A percentile compares a stretch with the other conserved stretches of the same genome.
Evolutionary conservation across 345 rosid genomes (phyloP).

Genomic region (Raphanus raphanistrum): DNA sequence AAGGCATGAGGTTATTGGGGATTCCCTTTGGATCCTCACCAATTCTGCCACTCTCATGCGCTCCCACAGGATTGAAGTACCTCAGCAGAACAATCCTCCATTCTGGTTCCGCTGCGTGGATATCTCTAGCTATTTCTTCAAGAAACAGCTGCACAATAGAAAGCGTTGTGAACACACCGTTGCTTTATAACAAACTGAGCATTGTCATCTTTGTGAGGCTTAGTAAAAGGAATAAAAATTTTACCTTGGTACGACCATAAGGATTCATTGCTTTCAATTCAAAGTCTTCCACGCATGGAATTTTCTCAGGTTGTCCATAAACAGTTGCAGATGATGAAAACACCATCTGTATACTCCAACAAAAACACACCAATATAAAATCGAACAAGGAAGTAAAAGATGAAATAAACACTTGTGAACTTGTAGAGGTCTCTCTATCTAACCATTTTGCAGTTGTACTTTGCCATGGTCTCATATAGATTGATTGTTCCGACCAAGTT

Average conservation of each 20-base stretch:
- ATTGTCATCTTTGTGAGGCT: constrained; percentile 1
- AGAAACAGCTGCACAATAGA: constrained; percentile 69
- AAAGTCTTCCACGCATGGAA: constrained; percentile 80
- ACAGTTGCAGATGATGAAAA: constrained; percentile 98
- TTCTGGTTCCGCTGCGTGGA: constrained; percentile 79
- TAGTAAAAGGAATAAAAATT: not conserved
- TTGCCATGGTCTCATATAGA: constrained; percentile 67
- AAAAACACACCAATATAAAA: not conserved
- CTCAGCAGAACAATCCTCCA: constrained; percentile 82
- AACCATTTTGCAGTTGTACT: constrained; percentile 73
- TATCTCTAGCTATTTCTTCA: constrained; percentile 89
- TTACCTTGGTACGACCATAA: constrained; percentile 91
- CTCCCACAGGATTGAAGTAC: constrained; percentile 95
- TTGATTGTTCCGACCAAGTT: constrained; percentile 77
- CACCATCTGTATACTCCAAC: constrained; percentile 57
- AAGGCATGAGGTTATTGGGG: constrained; percentile 94
- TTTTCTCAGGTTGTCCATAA: constrained; percentile 87
- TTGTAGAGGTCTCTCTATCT: not conserved
- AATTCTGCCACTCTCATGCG: constrained; percentile 77
- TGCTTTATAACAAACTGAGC: not conserved
- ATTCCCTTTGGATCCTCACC: constrained; percentile 97
- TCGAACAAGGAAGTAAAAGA: not conserved
- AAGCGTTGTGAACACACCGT: not conserved
- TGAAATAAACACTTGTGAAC: not conserved
- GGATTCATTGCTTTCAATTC: constrained; percentile 80